Percentiles rank a stretch among this genome's conserved stretches.
phyloP scores from a whole-genome alignment of 441 rosid species.

The Francoa sonchifolia region DNA sequence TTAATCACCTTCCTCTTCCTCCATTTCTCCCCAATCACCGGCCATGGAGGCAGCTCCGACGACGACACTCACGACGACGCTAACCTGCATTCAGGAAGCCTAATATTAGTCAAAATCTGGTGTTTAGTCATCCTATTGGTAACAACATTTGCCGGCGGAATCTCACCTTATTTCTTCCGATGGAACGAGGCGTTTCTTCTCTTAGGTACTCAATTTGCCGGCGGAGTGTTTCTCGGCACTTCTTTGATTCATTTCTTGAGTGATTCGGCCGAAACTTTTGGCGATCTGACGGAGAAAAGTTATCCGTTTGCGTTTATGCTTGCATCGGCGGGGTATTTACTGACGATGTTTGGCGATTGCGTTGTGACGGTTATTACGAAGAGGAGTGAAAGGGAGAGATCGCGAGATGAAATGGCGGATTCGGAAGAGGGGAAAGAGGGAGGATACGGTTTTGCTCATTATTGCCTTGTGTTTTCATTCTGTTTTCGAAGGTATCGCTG shows the following conservation, averaged over 20 bases:
- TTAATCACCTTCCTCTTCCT: conserved; percentile 27
- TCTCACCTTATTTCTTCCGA: conserved; percentile 56
- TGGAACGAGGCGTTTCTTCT: conserved; percentile 56
- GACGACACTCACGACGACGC: conserved; percentile 3
- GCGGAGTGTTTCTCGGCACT: conserved; percentile 56
- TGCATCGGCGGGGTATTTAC: conserved; percentile 43
- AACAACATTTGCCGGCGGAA: conserved; percentile 44
- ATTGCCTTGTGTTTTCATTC: conserved; percentile 57
- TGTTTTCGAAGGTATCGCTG: conserved; percentile 56
- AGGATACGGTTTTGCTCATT: conserved; percentile 50
- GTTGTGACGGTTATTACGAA: conserved; percentile 22
- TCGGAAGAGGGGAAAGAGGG: conserved; percentile 8
- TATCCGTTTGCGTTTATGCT: conserved; percentile 64
- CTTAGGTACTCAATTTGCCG: conserved; percentile 60
- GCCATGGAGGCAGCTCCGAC: conserved; percentile 32
- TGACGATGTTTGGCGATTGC: conserved; percentile 58
- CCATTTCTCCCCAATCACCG: conserved; percentile 20
- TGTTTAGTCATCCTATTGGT: conserved; percentile 49
- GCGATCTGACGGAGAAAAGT: conserved; percentile 27
- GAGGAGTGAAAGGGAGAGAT: conserved; percentile 15
- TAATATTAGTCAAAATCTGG: conserved; percentile 44
- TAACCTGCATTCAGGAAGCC: conserved; percentile 20
- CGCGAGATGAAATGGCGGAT: too few species aligned
- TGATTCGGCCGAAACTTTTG: conserved; percentile 44
- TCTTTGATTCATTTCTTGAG: conserved; percentile 54